Evolutionary conservation across 148 eudicot species (phyloP).

Genomic region (Cornus suecica): DNA sequence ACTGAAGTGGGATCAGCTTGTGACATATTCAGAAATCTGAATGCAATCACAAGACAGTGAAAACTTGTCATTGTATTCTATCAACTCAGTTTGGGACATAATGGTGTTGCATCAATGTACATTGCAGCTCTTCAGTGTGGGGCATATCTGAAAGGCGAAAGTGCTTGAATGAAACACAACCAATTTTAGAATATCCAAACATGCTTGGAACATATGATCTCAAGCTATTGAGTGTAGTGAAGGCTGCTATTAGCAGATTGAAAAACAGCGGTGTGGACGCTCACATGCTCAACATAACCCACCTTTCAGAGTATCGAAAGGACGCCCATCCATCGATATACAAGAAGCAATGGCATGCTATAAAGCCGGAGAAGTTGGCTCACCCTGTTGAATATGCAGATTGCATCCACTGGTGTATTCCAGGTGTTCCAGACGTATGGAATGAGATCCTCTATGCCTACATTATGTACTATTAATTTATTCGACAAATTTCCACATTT

Average conservation of each 20-base stretch:
- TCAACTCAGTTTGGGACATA: no score
- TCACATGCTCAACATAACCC: conserved; percentile 69
- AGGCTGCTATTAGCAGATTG: conserved; percentile 34
- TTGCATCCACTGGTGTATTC: conserved; percentile 65
- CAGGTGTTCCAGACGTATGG: conserved; percentile 55
- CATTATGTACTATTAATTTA: conserved; percentile 25
- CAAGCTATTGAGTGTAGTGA: no score
- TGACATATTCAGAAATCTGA: no score
- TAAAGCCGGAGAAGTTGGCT: conserved; percentile 34
- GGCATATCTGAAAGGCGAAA: conserved; percentile 41
- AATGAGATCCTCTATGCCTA: conserved; percentile 43
- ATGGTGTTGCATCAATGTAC: no score
- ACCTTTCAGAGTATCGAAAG: conserved; percentile 81
- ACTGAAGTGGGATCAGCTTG: no score
- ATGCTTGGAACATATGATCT: no score
- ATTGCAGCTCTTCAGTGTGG: conserved; percentile 75
- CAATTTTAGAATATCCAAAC: conserved; percentile 35
- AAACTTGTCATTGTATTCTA: no score
- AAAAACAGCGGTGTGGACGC: conserved; percentile 48
- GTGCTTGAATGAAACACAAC: conserved; percentile 67
- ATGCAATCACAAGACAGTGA: no score
- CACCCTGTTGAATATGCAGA: conserved; percentile 52
- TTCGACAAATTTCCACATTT: no score
- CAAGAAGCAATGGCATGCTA: conserved; percentile 44
- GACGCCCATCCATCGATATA: conserved; percentile 59